Evolutionary conservation across 2,329 filamentous ascomycete genomes (phyloP), one percentile per base, ranked within the genome.

Genomic region (Colletotrichum paranaense): DNA sequence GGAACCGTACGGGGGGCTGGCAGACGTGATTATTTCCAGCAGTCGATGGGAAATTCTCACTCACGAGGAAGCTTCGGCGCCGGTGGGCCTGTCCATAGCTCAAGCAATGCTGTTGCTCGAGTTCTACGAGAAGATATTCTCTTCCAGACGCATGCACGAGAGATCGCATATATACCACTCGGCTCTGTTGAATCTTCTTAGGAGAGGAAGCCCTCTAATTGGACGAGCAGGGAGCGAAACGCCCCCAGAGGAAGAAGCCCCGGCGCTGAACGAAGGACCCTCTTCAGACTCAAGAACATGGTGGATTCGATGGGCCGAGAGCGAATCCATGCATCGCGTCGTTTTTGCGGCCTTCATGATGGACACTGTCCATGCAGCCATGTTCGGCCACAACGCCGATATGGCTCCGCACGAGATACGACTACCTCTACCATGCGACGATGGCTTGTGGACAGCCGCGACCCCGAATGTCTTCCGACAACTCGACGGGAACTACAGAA

Each of bases 331-430:
- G 76, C 91, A 95, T 73, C 89, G 95, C 66, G 94, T 94, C 2
- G 95, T 95, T 0, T 98, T 97, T 82, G 94, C 92, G 0, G 95
- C 95, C 0, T 98, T 98, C 80, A 93, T 97, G 78, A 91, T 97
- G 79, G 95, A 98, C 79, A 93, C 94, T 7, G 92, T 94, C 1
- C 95, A 98, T 80, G 95, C 95, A 1, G 95, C 94, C 26, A 97
- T 98, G 91, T 98, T 98, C 78, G 95, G 95, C 0, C 95, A 98
- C 80, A 92, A 92, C 0, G 94, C 94, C 0, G 94, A 95, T 74
- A 97, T 98, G 94, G 93, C 95, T 1, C 94, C 95, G 1, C 94
- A 97, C 78, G 95, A 98, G 82, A 93, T 98, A 83, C 91, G 94
- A 5, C 86, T 98, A 5, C 94, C 94, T 0, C 85, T 98, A 5